Percentiles rank a stretch among this genome's conserved stretches.
Evolutionary conservation across 257 asterid species (phyloP).

Genomic region (Petunia secreta): DNA sequence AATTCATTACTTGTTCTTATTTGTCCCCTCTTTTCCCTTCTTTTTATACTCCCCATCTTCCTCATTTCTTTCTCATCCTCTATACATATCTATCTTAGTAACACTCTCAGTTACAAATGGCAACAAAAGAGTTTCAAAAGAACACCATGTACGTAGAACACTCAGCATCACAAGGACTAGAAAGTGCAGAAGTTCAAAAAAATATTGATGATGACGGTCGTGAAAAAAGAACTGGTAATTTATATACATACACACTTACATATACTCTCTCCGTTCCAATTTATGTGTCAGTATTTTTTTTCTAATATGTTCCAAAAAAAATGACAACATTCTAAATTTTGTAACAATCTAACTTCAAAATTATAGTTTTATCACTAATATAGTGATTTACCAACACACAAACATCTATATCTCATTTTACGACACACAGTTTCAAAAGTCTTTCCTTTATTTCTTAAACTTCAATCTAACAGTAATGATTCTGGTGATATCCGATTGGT

Average conservation of each 20-base stretch:
- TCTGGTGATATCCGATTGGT: too few relatives aligned
- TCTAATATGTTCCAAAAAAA: too few relatives aligned
- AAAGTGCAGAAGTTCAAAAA: conserved; percentile 7
- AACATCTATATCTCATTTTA: too few relatives aligned
- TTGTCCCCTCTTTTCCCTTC: not conserved
- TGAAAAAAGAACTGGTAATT: conserved; percentile 28
- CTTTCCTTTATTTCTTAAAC: too few relatives aligned
- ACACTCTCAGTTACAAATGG: not conserved
- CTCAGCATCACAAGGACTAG: not conserved
- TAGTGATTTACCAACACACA: too few relatives aligned
- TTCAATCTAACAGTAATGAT: too few relatives aligned
- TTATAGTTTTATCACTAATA: too few relatives aligned
- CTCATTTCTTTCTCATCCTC: not conserved
- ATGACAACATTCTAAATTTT: too few relatives aligned
- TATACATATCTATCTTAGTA: not conserved
- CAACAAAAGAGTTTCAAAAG: conserved; percentile 23
- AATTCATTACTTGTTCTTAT: not conserved
- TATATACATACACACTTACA: not conserved
- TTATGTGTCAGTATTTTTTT: too few relatives aligned
- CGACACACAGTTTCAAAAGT: too few relatives aligned
- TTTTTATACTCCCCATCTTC: not conserved
- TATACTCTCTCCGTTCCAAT: too few relatives aligned
- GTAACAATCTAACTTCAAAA: too few relatives aligned
- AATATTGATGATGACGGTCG: conserved; percentile 29
- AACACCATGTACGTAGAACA: conserved; percentile 16